These are phyloP conservation scores for Stylonectria norvegica DNA, from an alignment of 2,329 filamentous ascomycete species.

Conservation along the genomic window DNA sequence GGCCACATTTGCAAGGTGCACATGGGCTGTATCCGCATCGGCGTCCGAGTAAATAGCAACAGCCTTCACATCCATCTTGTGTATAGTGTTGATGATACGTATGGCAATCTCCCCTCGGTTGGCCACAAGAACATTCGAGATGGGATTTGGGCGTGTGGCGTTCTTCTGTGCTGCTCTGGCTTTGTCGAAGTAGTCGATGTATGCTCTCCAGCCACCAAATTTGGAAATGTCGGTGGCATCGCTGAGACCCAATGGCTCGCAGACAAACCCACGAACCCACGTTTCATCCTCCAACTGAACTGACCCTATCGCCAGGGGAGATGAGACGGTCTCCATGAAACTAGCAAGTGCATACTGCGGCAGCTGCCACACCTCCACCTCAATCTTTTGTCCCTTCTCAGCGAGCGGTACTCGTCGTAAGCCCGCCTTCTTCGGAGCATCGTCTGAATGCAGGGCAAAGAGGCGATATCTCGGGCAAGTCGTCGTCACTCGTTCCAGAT, in stretches of 20 bases:
- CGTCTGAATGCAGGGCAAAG: constrained; percentile 23
- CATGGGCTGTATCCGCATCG: constrained; percentile 66
- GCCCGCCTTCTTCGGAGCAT: constrained; percentile 29
- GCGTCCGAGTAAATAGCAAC: constrained; percentile 65
- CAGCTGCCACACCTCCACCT: constrained; percentile 36
- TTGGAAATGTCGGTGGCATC: constrained; percentile 31
- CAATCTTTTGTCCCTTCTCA: constrained; percentile 26
- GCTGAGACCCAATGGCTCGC: constrained; percentile 33
- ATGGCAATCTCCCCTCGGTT: constrained; percentile 64
- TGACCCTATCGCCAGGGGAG: constrained; percentile 35
- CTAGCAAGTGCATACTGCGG: constrained; percentile 28
- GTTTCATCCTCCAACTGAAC: constrained; percentile 32
- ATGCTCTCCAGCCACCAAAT: constrained; percentile 32
- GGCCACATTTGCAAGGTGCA: constrained; percentile 63
- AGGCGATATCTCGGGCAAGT: constrained; percentile 32
- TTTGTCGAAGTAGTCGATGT: constrained; percentile 12
- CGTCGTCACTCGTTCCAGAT: constrained; percentile 20
- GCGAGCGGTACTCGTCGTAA: constrained; percentile 24
- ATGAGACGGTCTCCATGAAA: constrained; percentile 32
- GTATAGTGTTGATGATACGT: constrained; percentile 65
- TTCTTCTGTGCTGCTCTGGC: no score
- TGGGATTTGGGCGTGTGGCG: neutral
- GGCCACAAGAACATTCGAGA: constrained; percentile 55
- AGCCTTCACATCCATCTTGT: constrained; percentile 63
- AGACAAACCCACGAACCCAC: constrained; percentile 37